A percentile compares a stretch with the other conserved stretches of the same genome.
These are phyloP conservation scores for Suillus ampliporus DNA, from an alignment of 768 basidiomycete species.

Conservation along the genomic window DNA sequence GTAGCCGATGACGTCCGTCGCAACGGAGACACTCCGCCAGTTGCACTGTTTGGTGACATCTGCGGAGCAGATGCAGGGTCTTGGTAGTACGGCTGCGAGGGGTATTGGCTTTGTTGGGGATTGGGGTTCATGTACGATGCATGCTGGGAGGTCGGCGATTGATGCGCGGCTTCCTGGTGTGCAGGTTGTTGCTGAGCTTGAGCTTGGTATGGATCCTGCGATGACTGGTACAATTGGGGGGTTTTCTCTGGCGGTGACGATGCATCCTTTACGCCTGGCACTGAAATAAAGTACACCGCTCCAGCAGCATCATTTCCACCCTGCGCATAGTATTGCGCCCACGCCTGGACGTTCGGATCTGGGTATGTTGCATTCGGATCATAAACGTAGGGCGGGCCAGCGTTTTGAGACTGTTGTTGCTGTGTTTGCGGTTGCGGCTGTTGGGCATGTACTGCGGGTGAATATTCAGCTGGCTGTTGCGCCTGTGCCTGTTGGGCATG, in stretches of 20 bases:
- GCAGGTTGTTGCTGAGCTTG: slow-evolving; percentile 21
- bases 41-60: background rate
- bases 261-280: slow-evolving; percentile 72
- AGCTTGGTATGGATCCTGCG: slow-evolving; percentile 17
- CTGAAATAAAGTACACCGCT: slow-evolving; percentile 78
- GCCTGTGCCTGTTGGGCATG: slow-evolving; percentile 38
- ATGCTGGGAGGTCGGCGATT: slow-evolving; percentile 17
- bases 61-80: slow-evolving; percentile 18
- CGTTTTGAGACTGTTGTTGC: slow-evolving; percentile 34
- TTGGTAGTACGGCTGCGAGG: slow-evolving; percentile 20
- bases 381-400: slow-evolving; percentile 57
- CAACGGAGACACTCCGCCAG: background rate
- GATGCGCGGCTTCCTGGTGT: slow-evolving; percentile 21
- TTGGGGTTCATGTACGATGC: slow-evolving; percentile 19
- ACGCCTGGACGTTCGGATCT: slow-evolving; percentile 84
- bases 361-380: slow-evolving; percentile 71
- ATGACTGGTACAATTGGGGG: slow-evolving; percentile 11
- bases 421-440: slow-evolving; percentile 23
- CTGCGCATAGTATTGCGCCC: slow-evolving; percentile 85
- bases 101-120: slow-evolving; percentile 24
- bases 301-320: slow-evolving; percentile 79
- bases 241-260: slow-evolving; percentile 23
- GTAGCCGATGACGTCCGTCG: background rate
- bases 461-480: slow-evolving; percentile 1
- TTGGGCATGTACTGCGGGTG: slow-evolving; percentile 19